Evolutionary conservation across 768 basidiomycete species (phyloP), one percentile per base, ranked within the genome.

Genomic region (Lactarius hatsudake): DNA sequence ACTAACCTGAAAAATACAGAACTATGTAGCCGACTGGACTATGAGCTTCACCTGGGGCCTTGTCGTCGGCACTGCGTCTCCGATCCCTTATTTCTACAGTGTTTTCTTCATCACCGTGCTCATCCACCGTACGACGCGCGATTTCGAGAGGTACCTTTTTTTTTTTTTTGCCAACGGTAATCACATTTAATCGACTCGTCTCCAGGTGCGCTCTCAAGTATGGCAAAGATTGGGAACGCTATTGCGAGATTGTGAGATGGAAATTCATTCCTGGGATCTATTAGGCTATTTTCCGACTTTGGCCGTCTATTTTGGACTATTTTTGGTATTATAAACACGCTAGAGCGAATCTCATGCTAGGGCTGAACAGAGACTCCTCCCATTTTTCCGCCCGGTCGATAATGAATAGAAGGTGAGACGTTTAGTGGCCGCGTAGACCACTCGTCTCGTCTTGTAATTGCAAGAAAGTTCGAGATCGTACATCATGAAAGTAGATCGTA

Each of bases 81-180:
- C 89, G 59, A 96, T 98, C 74, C 95, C 95, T 0, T 96, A 96
- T 80, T 99, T 93, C 79, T 98, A 98, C 79, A 94, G 94, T 15
- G 82, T 94, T 59, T 99, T 98, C 84, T 98, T 98, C 82, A 88
- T 96, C 74, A 84, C 84, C 55, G 96, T 98, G 26, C 86, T 99
- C 63, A 82, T 94, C 48, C 97, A 98, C 74, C 87, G 97, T 42
- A 92, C 90, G 72, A 85, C 89, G 0, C 88, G 97, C 62, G 97
- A 99, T 82, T 97, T 98, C 77, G 96, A 96, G 77, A 84, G 96
- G 82, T 92, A 66, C 12, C 4, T 38, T 38, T 12, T 13, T 36
- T 34, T 34, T 36, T 62, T 18, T 42, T 45, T 48, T 10, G 5
- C 23, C 42, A 51, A 23, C 23, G 26, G 26, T 57, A 6, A n/a